phyloP scores from a whole-genome alignment of 2,329 filamentous ascomycete genomes.

The Cladosporium austrohemisphaericum region DNA sequence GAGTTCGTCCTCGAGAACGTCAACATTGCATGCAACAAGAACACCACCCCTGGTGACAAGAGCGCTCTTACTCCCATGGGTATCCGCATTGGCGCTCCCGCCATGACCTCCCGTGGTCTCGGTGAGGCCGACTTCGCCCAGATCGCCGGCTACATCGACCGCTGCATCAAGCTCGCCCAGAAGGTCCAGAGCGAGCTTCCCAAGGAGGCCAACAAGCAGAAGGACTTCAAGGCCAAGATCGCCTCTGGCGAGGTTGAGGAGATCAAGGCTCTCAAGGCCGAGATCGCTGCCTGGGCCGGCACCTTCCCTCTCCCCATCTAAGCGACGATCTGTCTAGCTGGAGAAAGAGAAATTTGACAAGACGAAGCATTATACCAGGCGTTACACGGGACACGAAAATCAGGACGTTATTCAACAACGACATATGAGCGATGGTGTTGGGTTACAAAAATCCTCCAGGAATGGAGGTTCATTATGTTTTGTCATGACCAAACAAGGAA shows the following conservation, averaged over 20 bases:
- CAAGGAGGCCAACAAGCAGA: slow-evolving; percentile 98
- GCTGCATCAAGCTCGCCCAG: slow-evolving; percentile 84
- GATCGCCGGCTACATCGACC: slow-evolving; percentile 85
- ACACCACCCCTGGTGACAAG: slow-evolving; percentile 96
- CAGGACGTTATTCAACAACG: slow-evolving; percentile 15
- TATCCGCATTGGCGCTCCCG: slow-evolving; percentile 92
- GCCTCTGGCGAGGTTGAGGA: slow-evolving; percentile 71
- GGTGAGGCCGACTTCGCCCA: slow-evolving; percentile 87
- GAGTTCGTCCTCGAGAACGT: slow-evolving; percentile 96
- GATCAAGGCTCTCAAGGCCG: slow-evolving; percentile 81
- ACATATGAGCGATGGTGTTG: slow-evolving; percentile 14
- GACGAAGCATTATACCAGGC: neutral
- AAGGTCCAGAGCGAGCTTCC: slow-evolving; percentile 78
- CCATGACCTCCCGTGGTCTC: slow-evolving; percentile 96
- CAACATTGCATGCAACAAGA: slow-evolving; percentile 99
- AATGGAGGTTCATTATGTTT: neutral
- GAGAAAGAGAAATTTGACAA: neutral
- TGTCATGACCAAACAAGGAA: neutral
- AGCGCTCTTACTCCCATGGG: slow-evolving; percentile 90
- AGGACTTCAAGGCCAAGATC: slow-evolving; percentile 97
- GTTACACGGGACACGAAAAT: neutral
- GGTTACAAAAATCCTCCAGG: neutral
- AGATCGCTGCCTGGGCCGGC: slow-evolving; percentile 82
- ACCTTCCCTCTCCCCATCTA: slow-evolving; percentile 77
- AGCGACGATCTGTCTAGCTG: neutral